Conservation (phyloP, 805 yeast species). For the Ogataea wickerhamii region DNA sequence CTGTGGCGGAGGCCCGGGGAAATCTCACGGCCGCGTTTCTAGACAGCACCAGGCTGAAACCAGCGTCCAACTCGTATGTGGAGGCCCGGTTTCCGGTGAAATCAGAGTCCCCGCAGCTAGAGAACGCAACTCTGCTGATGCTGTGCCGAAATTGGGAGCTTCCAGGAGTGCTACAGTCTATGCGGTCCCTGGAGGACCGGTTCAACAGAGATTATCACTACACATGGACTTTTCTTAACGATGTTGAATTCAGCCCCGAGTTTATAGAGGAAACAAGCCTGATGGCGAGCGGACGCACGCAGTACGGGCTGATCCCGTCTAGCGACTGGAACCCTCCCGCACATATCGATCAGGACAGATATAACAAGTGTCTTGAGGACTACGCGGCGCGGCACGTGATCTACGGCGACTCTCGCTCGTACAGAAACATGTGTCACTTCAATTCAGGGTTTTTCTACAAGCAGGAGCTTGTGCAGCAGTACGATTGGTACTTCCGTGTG, state of each 20-base stretch:
- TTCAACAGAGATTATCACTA: conserved; percentile 64
- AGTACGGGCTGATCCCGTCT: conserved; percentile 61
- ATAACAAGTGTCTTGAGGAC: conserved; percentile 44
- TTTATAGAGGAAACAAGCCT: conserved; percentile 58
- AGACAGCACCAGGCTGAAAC: conserved; percentile 28
- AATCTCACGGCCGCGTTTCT: conserved; percentile 13
- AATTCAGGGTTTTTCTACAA: conserved; percentile 88
- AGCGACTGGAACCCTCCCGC: conserved; percentile 78
- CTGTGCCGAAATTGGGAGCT: conserved; percentile 80
- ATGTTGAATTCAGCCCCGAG: conserved; percentile 61
- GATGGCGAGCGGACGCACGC: conserved; percentile 63
- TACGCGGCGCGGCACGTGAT: conserved; percentile 47
- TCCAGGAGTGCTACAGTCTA: conserved; percentile 66
- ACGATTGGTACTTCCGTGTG: conserved; percentile 91
- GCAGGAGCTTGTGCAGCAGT: conserved; percentile 64
- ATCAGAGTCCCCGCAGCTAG: conserved; percentile 35
- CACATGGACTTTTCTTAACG: conserved; percentile 79
- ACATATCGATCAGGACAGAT: conserved; percentile 58
- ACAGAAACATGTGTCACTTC: conserved; percentile 93
- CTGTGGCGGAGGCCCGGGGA: conserved; percentile 2
- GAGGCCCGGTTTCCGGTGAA: conserved; percentile 26
- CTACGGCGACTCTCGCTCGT: conserved; percentile 63
- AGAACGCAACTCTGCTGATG: conserved; percentile 87
- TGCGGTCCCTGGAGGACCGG: conserved; percentile 74
- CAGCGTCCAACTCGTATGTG: conserved; percentile 39